Evolutionary conservation across 495 filamentous ascomycete genomes (phyloP).

Genomic region (Penicillium coprophilum): DNA sequence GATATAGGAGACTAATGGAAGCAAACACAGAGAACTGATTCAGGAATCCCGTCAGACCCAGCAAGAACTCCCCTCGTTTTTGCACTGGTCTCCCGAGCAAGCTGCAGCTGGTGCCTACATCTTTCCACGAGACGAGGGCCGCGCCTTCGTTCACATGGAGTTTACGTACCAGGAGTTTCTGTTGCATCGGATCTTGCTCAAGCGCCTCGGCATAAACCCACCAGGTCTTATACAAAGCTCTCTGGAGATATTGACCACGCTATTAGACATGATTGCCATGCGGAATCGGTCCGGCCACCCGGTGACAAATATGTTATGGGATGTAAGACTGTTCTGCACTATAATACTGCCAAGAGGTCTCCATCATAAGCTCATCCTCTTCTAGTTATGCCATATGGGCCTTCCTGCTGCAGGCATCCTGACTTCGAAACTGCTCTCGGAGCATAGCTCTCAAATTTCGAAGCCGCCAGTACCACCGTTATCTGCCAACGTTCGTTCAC

Average conservation of each 20-base stretch:
- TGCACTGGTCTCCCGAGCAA: neutral
- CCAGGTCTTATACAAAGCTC: constrained; percentile 4
- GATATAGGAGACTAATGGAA: neutral
- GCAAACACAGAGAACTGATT: neutral
- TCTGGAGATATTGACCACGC: neutral
- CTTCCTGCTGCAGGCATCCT: constrained; percentile 15
- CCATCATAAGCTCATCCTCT: neutral
- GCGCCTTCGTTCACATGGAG: neutral
- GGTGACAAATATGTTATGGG: neutral
- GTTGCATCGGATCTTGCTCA: constrained; percentile 1
- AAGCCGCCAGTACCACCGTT: neutral
- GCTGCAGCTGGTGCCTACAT: neutral
- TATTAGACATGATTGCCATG: neutral
- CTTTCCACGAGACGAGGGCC: neutral
- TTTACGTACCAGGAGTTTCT: constrained; percentile 4
- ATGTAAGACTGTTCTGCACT: neutral
- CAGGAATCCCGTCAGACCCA: constrained; percentile 1
- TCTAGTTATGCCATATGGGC: constrained; percentile 14
- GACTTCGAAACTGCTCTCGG: constrained; percentile 4
- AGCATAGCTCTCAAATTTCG: neutral
- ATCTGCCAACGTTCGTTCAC: neutral
- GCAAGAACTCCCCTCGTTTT: neutral
- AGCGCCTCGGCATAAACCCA: neutral
- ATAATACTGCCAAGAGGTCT: neutral
- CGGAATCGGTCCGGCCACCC: neutral